Evolutionary conservation across 208 protist species (phyloP), one percentile per base, ranked within the genome.

Genomic region (Leishmania major): DNA sequence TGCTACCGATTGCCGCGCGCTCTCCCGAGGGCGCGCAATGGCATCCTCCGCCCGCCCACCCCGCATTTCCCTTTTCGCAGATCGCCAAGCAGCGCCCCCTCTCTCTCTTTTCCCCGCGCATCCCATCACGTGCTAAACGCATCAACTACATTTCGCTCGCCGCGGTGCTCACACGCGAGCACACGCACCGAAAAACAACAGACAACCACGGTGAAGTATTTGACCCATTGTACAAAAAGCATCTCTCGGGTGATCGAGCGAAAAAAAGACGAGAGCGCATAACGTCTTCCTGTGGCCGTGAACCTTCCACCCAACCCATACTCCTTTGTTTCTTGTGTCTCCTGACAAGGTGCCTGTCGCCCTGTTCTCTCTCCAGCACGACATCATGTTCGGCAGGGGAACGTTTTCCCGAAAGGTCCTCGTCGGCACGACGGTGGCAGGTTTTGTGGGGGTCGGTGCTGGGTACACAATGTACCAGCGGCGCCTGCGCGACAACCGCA

Each of bases 391-490:
- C 77, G 70, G 60, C 62, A 95, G 91, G 40, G 84, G 90, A 17
- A 89, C 83, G 3, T 72, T 88, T 35, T 79, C 88, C 37, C 82
- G 93, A 35, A 91, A 92, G 80, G 59, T 91, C 4, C 78, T 95
- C 15, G 66, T 82, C 37, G 83, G 81, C 25, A 83, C 84, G 25
- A 84, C 83, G 10, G 60, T 88, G 28, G 57, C 80, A 17, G 90
- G 81, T 15, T 66, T 81, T 35, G 86, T 90, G 22, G 91, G 85
- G 19, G 43, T 88, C 0, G 94, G 86, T 62, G 90, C 90, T 17
- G 93, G 87, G 37, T 95, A 95, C 73, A 81, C 87, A 3, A 90
- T 90, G 73, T 97, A 96, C 81, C 88, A 96, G 78, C 90, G 91
- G 70, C 89, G 95, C 28, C 78, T 97, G 28, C 78, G 85, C 13